Conservation (phyloP, 768 basidiomycete genomes). For the Lactarius hatsudake region DNA sequence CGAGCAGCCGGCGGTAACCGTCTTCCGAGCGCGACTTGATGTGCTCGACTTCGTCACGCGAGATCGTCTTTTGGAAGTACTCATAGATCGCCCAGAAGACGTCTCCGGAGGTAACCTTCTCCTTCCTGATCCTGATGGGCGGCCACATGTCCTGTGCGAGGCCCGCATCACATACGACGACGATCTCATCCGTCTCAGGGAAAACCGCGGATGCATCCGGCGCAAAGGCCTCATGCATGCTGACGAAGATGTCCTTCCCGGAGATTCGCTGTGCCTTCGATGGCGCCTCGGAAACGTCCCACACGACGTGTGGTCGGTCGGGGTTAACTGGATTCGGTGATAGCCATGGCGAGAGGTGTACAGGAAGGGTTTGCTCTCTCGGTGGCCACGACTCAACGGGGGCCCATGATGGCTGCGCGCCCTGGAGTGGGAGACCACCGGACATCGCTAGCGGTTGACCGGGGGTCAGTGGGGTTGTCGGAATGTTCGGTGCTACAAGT, state of each 20-base stretch:
- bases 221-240: conserved; percentile 19
- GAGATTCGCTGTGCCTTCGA: conserved; percentile 20
- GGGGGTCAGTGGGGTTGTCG: conserved; percentile 12
- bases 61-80: conserved; percentile 21
- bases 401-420: conserved; percentile 16
- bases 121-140: conserved; percentile 17
- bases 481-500: neutral
- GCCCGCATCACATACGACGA: conserved; percentile 14
- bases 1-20: conserved; percentile 8
- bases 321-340: conserved; percentile 15
- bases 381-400: conserved; percentile 24
- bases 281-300: conserved; percentile 23
- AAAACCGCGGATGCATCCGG: conserved; percentile 18
- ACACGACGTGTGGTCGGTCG: conserved; percentile 20
- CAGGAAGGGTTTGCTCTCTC: conserved; percentile 12
- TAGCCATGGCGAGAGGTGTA: conserved; percentile 26
- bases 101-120: conserved; percentile 18
- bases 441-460: neutral
- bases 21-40: conserved; percentile 12
- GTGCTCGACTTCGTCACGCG: conserved; percentile 11
- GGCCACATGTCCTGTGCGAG: conserved; percentile 17
- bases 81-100: conserved; percentile 26
- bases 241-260: conserved; percentile 22
- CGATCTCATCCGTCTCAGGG: conserved; percentile 16
- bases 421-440: conserved; percentile 9